Base-by-base conservation (phyloP, 352 stramenopile species). In the Globisporangium okanoganense region DNA sequence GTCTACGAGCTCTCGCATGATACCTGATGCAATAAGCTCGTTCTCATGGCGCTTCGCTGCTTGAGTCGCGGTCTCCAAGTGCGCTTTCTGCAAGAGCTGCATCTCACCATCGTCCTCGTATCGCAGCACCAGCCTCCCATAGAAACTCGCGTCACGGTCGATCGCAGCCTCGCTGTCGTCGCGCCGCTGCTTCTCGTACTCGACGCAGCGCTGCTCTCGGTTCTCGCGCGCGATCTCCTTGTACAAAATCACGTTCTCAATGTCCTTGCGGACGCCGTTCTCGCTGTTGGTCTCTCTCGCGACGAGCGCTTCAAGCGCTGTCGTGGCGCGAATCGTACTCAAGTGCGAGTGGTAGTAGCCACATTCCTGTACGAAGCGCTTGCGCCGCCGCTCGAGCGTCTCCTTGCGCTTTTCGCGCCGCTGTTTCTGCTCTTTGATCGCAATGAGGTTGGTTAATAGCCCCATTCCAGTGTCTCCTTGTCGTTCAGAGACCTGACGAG, bases 141-240 rank as follows among this genome's bases (percentile, higher is more conserved):
- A 88, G 47, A 56, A 64, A 18, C 64, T 74, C 20, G 69, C 70
- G 60, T 92, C 82, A n/a, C 75, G 75, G 29, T 84, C 71, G 18
- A 90, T 66, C 14, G 73, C 71, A 16, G 75, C 65, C 10, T 75
- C 48, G 0, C 48, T 58, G 45, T 92, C 82, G 20, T 67, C 62
- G 36, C 80, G 68, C 12, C 76, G 62, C 27, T 88, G 82, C 14
- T 76, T 73, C 2, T 63, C 51, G 49, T 94, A 92, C 25, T 74
- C 68, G 56, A 68, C 61, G 33, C 75, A 65, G 8, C 82, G 79
- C 49, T 73, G 68, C 9, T 60, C 53, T 12, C 82, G 70, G 44
- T 94, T 94, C 64, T 88, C 81, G 0, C 60, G 62, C 38, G 72
- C 75, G 53, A 94, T 71, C 24, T 87, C 70, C 50, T 90, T 91